Percentiles rank a stretch among this genome's conserved stretches.
Evolutionary conservation across 768 basidiomycete genomes (phyloP).

Genomic region (Hortiboletus flavorubellus): DNA sequence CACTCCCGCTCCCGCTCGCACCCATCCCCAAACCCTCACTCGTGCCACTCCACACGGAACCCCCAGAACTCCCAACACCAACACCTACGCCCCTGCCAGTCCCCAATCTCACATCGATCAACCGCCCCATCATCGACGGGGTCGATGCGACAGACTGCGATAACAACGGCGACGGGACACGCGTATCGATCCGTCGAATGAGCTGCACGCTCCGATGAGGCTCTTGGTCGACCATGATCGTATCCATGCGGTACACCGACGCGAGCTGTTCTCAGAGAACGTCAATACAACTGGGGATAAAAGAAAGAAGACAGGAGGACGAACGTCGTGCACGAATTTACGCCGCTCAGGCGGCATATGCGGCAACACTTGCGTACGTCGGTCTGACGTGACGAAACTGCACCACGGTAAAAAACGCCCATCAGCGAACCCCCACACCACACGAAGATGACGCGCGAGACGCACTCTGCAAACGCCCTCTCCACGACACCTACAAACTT

Average conservation of each 20-base stretch:
- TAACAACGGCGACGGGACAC: conserved; percentile 69
- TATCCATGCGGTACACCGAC: conserved; percentile 75
- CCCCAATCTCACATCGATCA: conserved; percentile 50
- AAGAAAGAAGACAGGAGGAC: conserved; percentile 20
- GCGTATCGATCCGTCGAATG: conserved; percentile 76
- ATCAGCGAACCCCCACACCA: background rate
- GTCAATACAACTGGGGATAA: background rate
- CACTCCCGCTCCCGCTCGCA: background rate
- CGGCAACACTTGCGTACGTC: conserved; percentile 69
- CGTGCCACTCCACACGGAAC: background rate
- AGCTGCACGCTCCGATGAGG: conserved; percentile 85
- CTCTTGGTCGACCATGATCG: conserved; percentile 87
- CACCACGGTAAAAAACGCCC: background rate
- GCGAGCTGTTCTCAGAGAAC: conserved; percentile 51
- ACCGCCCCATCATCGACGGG: conserved; percentile 49
- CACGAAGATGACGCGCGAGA: conserved; percentile 15
- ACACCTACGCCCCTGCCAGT: conserved; percentile 8
- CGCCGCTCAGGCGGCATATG: conserved; percentile 77
- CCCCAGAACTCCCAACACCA: background rate
- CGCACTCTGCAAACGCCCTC: conserved; percentile 77
- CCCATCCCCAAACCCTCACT: background rate
- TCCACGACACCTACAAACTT: conserved; percentile 76
- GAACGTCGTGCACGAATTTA: conserved; percentile 77
- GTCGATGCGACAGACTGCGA: conserved; percentile 43
- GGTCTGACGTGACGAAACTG: conserved; percentile 69